Evolutionary conservation across 768 basidiomycete species (phyloP), one percentile per base, ranked within the genome.

Genomic region (Pulveroboletus sp.): DNA sequence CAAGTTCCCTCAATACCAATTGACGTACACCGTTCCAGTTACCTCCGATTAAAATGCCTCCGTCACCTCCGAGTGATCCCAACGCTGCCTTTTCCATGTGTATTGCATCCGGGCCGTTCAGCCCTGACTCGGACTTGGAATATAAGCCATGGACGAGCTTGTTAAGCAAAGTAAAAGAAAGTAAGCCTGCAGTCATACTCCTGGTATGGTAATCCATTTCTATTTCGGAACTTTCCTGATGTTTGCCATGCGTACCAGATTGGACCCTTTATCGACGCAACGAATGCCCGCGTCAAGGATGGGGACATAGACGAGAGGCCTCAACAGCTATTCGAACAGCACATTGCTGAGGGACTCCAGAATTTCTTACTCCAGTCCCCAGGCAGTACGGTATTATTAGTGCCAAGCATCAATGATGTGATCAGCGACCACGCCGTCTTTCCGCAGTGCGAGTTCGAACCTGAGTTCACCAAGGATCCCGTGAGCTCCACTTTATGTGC

Each of bases 211-310:
- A 36, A 21, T 21, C 21, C 4, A 21, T 21, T 21, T 49, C 38
- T 15, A 42, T 31, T 24, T 31, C 47, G 15, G 46, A 44, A 21
- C 7, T 2, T 39, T 38, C 36, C 31, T 50, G 6, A 48, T 15
- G 24, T 46, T 42, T 37, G 13, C 8, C 8, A 14, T 40, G 47
- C 32, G 43, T 33, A 35, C 30, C 54, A 99, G 95, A 70, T 91
- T 28, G 96, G 96, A 1, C 96, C 96, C 2, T 99, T 98, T 64
- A 71, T 98, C 38, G 93, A 97, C 57, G 69, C 79, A 0, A 66
- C 76, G 15, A 91, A 98, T 65, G 80, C 86, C 2, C 72, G 75
- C 44, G 79, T 98, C 56, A 84, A 81, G 62, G 68, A 73, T 4
- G 96, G 95, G 6, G 86, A 92, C 47, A 65, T 83, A 24, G 83